Conservation (phyloP, 441 rosid species). For the Corymbia calophylla region DNA sequence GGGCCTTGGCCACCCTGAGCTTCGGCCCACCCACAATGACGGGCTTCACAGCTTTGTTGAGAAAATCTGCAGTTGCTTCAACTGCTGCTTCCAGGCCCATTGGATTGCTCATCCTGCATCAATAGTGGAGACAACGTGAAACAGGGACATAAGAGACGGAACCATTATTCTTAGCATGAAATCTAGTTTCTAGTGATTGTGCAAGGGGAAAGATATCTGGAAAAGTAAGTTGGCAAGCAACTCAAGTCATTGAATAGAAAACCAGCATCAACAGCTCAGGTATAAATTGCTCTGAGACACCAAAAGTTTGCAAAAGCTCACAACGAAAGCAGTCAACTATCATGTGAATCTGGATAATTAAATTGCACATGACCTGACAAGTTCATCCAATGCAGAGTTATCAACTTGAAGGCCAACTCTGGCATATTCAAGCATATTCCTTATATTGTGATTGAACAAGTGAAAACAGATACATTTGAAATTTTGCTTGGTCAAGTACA, state of each 20-base stretch:
- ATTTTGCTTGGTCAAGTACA: background rate
- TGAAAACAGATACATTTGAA: background rate
- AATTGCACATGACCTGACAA: background rate
- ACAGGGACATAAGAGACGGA: background rate
- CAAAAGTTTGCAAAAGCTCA: background rate
- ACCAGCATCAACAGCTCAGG: background rate
- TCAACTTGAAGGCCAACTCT: background rate
- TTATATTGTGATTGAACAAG: background rate
- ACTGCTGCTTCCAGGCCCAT: slow-evolving; percentile 14
- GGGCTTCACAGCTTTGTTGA: slow-evolving; percentile 12
- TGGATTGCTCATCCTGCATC: slow-evolving; percentile 4
- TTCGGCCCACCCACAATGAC: slow-evolving; percentile 8
- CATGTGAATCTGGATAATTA: background rate
- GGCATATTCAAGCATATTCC: background rate
- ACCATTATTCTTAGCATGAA: background rate
- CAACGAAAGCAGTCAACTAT: background rate
- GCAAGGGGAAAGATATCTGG: background rate
- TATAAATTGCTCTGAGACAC: background rate
- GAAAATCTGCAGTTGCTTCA: slow-evolving; percentile 8
- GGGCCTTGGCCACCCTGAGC: slow-evolving; percentile 13
- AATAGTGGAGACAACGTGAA: background rate
- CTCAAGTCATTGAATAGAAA: background rate
- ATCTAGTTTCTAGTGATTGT: background rate
- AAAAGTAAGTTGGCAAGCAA: background rate
- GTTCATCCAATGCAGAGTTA: background rate